phyloP scores from a whole-genome alignment of 2,329 filamentous ascomycete genomes.

The Claviceps arundinis region DNA sequence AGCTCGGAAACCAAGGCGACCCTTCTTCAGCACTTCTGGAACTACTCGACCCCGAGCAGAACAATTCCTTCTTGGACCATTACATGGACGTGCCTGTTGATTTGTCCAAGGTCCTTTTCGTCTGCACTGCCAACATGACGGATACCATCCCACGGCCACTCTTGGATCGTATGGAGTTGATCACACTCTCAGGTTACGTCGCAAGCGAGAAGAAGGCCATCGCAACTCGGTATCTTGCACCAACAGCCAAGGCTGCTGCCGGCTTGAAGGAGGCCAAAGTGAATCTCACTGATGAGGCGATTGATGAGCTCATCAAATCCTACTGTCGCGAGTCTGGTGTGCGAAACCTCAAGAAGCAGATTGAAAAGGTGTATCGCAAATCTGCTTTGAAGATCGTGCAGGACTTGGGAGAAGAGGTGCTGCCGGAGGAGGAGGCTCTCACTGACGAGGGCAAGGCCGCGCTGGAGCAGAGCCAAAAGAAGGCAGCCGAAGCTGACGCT shows the following conservation, averaged over 20 bases:
- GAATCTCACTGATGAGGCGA: slow-evolving; percentile 71
- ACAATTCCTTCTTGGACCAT: slow-evolving; percentile 92
- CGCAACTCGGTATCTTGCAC: slow-evolving; percentile 81
- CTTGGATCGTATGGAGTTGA: slow-evolving; percentile 95
- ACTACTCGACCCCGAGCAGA: slow-evolving; percentile 90
- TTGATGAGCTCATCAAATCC: slow-evolving; percentile 94
- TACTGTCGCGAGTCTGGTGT: slow-evolving; percentile 97
- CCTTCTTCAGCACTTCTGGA: slow-evolving; percentile 90
- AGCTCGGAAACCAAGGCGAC: slow-evolving; percentile 89
- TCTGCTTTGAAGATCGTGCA: slow-evolving; percentile 94
- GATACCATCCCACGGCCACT: slow-evolving; percentile 93
- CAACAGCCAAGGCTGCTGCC: slow-evolving; percentile 85
- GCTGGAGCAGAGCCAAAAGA: slow-evolving; percentile 55
- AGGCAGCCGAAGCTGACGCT: slow-evolving; percentile 42
- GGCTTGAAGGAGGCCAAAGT: slow-evolving; percentile 86
- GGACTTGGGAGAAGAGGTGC: slow-evolving; percentile 73
- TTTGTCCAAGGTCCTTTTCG: slow-evolving; percentile 92
- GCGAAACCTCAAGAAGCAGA: slow-evolving; percentile 96
- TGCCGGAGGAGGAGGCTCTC: slow-evolving; percentile 68
- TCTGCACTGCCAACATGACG: slow-evolving; percentile 98
- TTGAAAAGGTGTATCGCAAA: slow-evolving; percentile 97
- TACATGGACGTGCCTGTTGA: slow-evolving; percentile 98
- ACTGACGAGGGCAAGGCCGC: slow-evolving; percentile 78
- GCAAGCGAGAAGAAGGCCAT: slow-evolving; percentile 99
- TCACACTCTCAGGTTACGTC: slow-evolving; percentile 90